Base-by-base conservation (phyloP, 345 rosid genomes). In the Syzygium oleosum region DNA sequence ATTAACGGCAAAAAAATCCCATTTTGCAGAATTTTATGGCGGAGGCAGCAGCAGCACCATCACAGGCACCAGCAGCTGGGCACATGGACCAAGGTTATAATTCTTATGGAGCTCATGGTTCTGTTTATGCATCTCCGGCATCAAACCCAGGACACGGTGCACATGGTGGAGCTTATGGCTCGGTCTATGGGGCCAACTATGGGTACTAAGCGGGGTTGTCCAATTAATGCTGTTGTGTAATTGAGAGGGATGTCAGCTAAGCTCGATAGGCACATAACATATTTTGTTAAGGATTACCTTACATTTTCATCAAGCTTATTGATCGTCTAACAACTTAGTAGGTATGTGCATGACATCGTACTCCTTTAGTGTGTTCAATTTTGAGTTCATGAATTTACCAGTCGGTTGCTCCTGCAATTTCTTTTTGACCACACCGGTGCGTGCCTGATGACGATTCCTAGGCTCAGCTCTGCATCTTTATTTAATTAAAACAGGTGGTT, bases 1-100 rank as follows among this genome's bases (percentile, higher is more conserved):
- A 34, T 68, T 34, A 38, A 73, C 5, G 7, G 49, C 80, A 17
- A 73, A 34, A 73, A 73, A 34, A 34, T 2, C 23, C 46, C 46
- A 34, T 38, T 21, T 85, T 92, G 94, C 96, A 98, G 99, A 98
- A 97, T 91, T 98, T 95, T 91, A 96, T 98, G 97, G 97, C 98
- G 51, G 99, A 98, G 90, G 98, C 98, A 46, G 98, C 93, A 77
- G 96, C 93, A 13, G 90, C 92, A 41, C 92, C 95, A 7, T 84
- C 94, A 53, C 98, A 94, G 88, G 56, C 92, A 31, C 98, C 91
- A 86, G 55, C 94, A 3, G 93, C 91, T 53, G 96, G 93, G 11
- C 85, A 92, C 22, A 87, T 95, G 51, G 99, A 96, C 88, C 99
- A 95, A 92, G 97, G 95, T 17, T 98, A 96, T 90, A 96, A 96